A percentile compares a stretch with the other conserved stretches of the same genome.
Evolutionary conservation across 805 yeast species (phyloP).

Genomic region (Kuraishia hungarica): DNA sequence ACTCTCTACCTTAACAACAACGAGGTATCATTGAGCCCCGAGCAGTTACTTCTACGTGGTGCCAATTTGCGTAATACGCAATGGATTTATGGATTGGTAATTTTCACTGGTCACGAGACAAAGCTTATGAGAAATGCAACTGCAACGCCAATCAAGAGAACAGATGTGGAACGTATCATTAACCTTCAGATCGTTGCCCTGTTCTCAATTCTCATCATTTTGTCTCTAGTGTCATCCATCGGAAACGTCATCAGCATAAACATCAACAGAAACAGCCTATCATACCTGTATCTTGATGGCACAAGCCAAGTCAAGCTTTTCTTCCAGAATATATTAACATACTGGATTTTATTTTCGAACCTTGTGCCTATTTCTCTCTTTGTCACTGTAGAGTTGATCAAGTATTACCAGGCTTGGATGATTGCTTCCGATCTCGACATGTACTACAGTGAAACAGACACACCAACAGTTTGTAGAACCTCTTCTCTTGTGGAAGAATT

Average conservation of each 20-base stretch:
- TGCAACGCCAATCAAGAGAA: conserved; percentile 94
- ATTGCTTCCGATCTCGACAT: conserved; percentile 92
- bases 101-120: conserved; percentile 97
- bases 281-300: conserved; percentile 63
- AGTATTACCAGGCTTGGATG: conserved; percentile 90
- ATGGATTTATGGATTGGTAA: conserved; percentile 90
- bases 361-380: conserved; percentile 95
- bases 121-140: conserved; percentile 98
- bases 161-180: conserved; percentile 93
- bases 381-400: conserved; percentile 93
- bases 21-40: conserved; percentile 74
- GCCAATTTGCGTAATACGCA: conserved; percentile 92
- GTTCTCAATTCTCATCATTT: conserved; percentile 67
- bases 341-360: conserved; percentile 94
- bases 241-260: conserved; percentile 78
- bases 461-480: conserved; percentile 92
- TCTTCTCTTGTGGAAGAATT: conserved; percentile 94
- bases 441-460: conserved; percentile 80
- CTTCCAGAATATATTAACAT: conserved; percentile 82
- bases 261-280: conserved; percentile 40
- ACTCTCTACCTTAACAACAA: conserved; percentile 53
- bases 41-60: conserved; percentile 87
- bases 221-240: conserved; percentile 73
- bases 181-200: conserved; percentile 86
- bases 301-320: conserved; percentile 63